Conservation (phyloP, 2,329 filamentous ascomycete species). For the Hansfordia pulvinata region DNA sequence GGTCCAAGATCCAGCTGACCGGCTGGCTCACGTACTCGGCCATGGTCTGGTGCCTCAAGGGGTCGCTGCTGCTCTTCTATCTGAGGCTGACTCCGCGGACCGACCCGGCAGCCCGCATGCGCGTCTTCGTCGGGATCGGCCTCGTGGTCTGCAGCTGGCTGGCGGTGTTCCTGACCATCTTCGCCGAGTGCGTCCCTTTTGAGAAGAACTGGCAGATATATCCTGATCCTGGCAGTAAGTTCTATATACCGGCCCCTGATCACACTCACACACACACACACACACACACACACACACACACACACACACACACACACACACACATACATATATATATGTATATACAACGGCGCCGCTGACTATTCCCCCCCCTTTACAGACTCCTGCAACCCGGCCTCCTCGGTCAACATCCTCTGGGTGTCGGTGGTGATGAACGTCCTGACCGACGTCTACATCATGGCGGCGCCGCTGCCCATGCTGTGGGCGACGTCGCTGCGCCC, state of each 20-base stretch:
- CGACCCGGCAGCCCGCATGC: conserved; percentile 23
- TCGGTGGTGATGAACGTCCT: conserved; percentile 4
- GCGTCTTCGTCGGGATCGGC: conserved; percentile 30
- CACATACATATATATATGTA: too few relatives aligned
- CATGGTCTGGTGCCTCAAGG: conserved; percentile 37
- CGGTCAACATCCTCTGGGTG: conserved; percentile 3
- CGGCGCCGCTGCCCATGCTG: conserved; percentile 5
- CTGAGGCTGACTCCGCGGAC: conserved; percentile 27
- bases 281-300: too few relatives aligned
- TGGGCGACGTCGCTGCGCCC: conserved; percentile 14
- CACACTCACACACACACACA: background rate
- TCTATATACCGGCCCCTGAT: too few relatives aligned
- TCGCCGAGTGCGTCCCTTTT: conserved; percentile 4
- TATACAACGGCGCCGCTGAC: too few relatives aligned
- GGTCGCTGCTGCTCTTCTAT: conserved; percentile 40
- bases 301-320: too few relatives aligned
- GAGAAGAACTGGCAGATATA: conserved; percentile 7
- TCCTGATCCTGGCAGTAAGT: conserved; percentile 7
- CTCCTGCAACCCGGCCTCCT: background rate
- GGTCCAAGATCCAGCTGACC: conserved; percentile 36
- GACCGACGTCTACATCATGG: conserved; percentile 5
- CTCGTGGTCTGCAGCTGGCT: conserved; percentile 23
- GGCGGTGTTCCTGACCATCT: conserved; percentile 3
- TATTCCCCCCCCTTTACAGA: too few relatives aligned
- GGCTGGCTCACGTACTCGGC: conserved; percentile 40